These are phyloP conservation scores for Amanita brunnescens DNA, from an alignment of 768 basidiomycete genomes.

Conservation along the genomic window DNA sequence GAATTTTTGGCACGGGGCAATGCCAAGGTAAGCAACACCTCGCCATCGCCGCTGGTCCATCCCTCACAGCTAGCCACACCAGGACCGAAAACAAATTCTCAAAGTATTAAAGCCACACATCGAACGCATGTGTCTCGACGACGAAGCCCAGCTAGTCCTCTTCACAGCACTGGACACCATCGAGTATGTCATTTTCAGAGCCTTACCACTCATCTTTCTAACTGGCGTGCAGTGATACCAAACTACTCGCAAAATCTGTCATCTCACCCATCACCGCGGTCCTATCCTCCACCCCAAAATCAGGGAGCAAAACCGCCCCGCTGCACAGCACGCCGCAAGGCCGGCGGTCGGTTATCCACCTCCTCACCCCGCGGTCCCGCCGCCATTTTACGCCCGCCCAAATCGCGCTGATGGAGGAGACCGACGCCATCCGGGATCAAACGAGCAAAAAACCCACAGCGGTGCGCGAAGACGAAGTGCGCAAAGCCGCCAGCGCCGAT, in stretches of 20 bases:
- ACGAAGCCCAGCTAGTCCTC: slow-evolving; percentile 83
- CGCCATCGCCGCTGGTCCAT: background rate
- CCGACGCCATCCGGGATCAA: slow-evolving; percentile 51
- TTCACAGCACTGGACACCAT: slow-evolving; percentile 87
- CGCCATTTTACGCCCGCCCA: slow-evolving; percentile 85
- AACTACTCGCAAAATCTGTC: slow-evolving; percentile 75
- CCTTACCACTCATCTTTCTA: background rate
- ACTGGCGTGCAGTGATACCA: slow-evolving; percentile 74
- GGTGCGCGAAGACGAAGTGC: slow-evolving; percentile 60
- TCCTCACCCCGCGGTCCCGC: slow-evolving; percentile 72
- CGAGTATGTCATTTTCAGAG: slow-evolving; percentile 46
- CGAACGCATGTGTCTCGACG: slow-evolving; percentile 79
- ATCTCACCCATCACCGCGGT: slow-evolving; percentile 61
- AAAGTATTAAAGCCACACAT: slow-evolving; percentile 87
- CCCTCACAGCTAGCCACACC: background rate
- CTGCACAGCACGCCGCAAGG: slow-evolving; percentile 63
- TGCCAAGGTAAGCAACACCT: slow-evolving; percentile 55
- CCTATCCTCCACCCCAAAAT: slow-evolving; percentile 54
- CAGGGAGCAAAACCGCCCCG: slow-evolving; percentile 26
- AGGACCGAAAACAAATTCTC: slow-evolving; percentile 89
- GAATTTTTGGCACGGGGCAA: slow-evolving; percentile 77
- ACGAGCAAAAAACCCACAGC: slow-evolving; percentile 80
- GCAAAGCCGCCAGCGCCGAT: slow-evolving; percentile 62
- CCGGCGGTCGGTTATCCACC: slow-evolving; percentile 74
- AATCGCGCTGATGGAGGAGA: slow-evolving; percentile 62